Evolutionary conservation across 1,284 basidiomycete genomes (phyloP).

Genomic region (Entoloma clypeatum): DNA sequence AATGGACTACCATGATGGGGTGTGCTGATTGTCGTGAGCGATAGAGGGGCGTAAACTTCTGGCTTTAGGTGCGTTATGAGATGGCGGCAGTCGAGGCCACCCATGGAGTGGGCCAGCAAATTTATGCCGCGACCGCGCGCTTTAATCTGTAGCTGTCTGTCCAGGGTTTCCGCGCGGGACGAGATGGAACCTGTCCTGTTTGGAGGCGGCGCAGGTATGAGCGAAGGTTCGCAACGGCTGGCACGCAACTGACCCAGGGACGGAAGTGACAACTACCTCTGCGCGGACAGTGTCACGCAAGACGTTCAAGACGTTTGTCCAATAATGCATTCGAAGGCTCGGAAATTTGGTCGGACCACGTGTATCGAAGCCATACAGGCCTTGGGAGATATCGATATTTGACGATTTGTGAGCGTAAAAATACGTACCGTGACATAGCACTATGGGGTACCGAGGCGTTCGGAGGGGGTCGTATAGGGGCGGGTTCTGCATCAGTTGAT

Average conservation of each 20-base stretch:
- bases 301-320: slow-evolving; percentile 86
- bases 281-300: slow-evolving; percentile 83
- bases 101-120: slow-evolving; percentile 97
- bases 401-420: slow-evolving; percentile 2
- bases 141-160: slow-evolving; percentile 69
- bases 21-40: slow-evolving; percentile 88
- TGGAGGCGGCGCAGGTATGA: background rate
- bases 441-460: slow-evolving; percentile 84
- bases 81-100: slow-evolving; percentile 91
- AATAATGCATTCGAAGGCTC: slow-evolving; percentile 88
- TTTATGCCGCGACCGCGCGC: slow-evolving; percentile 78
- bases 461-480: slow-evolving; percentile 72
- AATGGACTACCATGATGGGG: slow-evolving; percentile 97
- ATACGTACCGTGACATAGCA: slow-evolving; percentile 87
- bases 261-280: slow-evolving; percentile 93
- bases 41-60: slow-evolving; percentile 80
- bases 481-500: slow-evolving; percentile 70
- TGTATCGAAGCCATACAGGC: slow-evolving; percentile 93
- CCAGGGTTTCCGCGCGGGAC: slow-evolving; percentile 77
- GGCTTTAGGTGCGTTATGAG: slow-evolving; percentile 87
- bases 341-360: slow-evolving; percentile 75
- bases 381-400: slow-evolving; percentile 37
- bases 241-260: slow-evolving; percentile 79
- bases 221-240: background rate
- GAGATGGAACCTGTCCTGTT: slow-evolving; percentile 87